A percentile compares a stretch with the other conserved stretches of the same genome.
These are phyloP conservation scores for Petunia secreta DNA, from an alignment of 257 asterid species.

Conservation along the genomic window DNA sequence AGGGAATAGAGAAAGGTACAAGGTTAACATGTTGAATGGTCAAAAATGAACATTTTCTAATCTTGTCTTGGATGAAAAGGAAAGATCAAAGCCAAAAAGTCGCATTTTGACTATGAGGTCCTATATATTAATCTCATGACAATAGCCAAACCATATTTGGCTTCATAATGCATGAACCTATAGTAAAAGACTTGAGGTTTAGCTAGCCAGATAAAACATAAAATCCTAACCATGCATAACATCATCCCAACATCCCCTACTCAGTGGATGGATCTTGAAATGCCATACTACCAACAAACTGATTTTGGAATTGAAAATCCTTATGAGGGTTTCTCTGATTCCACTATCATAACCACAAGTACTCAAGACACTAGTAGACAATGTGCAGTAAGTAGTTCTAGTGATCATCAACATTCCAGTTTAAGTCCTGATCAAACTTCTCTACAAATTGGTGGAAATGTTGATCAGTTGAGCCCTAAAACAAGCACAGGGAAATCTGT, in stretches of 20 bases:
- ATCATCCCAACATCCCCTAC: background rate
- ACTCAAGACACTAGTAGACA: background rate
- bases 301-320: conserved; percentile 20
- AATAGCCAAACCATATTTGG: no score
- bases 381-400: no score
- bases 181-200: no score
- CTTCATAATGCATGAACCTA: no score
- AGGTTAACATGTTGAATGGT: no score
- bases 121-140: no score
- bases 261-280: conserved; percentile 20
- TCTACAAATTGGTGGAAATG: background rate
- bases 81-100: no score
- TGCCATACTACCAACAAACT: conserved; percentile 9
- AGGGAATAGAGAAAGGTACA: no score
- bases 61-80: no score
- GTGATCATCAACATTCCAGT: background rate
- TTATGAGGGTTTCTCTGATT: conserved; percentile 17
- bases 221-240: conserved; percentile 10
- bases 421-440: conserved; percentile 30
- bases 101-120: no score
- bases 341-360: background rate
- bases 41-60: no score
- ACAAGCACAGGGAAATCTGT: conserved; percentile 34
- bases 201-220: no score
- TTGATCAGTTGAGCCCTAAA: conserved; percentile 25